A percentile compares a stretch with the other conserved stretches of the same genome.
Conservation (phyloP, 106 monocot species). For the Platanthera zijinensis region DNA sequence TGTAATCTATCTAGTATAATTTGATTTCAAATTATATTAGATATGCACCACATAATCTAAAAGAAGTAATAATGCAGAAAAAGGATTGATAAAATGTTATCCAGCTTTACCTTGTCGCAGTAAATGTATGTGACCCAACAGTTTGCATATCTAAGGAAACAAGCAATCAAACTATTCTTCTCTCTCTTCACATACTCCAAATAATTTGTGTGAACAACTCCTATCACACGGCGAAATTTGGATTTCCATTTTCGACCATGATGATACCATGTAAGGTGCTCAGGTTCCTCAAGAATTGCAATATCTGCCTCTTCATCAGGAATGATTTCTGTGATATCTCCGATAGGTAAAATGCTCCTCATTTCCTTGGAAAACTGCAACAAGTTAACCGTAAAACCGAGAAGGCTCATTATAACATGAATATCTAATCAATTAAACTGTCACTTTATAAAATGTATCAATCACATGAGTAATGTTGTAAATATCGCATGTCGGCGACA, state of each 20-base stretch:
- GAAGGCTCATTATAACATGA: too few species aligned
- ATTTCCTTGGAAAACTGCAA: slow-evolving; percentile 61
- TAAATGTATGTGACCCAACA: slow-evolving; percentile 83
- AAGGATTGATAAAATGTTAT: not conserved
- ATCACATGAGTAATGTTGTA: too few species aligned
- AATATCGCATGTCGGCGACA: too few species aligned
- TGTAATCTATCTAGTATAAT: too few species aligned
- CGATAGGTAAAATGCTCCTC: slow-evolving; percentile 80
- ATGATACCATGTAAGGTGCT: slow-evolving; percentile 94
- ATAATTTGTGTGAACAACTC: slow-evolving; percentile 90
- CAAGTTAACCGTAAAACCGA: too few species aligned
- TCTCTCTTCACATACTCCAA: slow-evolving; percentile 93
- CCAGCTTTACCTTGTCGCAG: slow-evolving; percentile 65
- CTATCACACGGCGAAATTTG: slow-evolving; percentile 75
- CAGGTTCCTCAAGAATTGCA: slow-evolving; percentile 91
- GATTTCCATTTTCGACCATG: slow-evolving; percentile 86
- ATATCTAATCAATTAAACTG: too few species aligned
- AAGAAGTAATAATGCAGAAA: too few species aligned
- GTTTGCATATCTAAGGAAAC: slow-evolving; percentile 56
- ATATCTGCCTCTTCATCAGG: slow-evolving; percentile 69
- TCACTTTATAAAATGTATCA: too few species aligned
- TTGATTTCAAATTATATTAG: too few species aligned
- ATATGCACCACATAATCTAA: too few species aligned
- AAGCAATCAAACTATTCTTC: slow-evolving; percentile 48
- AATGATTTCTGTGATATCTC: slow-evolving; percentile 74